A percentile compares a stretch with the other conserved stretches of the same genome.
Conservation (phyloP, 257 asterid genomes). For the Coffea eugenioides region DNA sequence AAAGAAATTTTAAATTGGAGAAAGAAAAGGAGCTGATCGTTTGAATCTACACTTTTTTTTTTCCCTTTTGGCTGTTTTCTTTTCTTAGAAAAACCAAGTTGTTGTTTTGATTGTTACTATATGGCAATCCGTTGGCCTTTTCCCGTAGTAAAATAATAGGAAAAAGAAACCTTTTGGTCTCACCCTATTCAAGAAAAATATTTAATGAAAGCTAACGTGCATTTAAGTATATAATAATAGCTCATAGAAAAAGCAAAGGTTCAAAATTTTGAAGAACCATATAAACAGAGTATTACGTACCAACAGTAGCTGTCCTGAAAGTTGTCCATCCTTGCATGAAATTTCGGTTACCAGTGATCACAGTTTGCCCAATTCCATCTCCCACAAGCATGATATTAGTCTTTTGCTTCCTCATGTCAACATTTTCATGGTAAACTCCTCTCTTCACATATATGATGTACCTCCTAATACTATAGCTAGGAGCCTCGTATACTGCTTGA, state of each 20-base stretch:
- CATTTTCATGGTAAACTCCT: slow-evolving; percentile 77
- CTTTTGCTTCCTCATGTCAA: slow-evolving; percentile 89
- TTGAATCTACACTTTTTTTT: too few relatives aligned
- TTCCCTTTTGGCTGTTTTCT: not conserved
- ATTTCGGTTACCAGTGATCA: slow-evolving; percentile 66
- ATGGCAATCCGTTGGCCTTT: too few relatives aligned
- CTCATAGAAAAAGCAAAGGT: too few relatives aligned
- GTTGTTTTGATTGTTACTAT: not conserved
- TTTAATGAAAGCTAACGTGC: too few relatives aligned
- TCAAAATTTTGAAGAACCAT: too few relatives aligned
- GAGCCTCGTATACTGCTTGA: slow-evolving; percentile 70
- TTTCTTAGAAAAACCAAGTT: not conserved
- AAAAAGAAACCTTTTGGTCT: too few relatives aligned
- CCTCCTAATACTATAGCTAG: slow-evolving; percentile 68
- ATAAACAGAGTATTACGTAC: slow-evolving; percentile 27
- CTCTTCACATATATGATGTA: slow-evolving; percentile 79
- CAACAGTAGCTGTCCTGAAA: slow-evolving; percentile 84
- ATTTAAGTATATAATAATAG: too few relatives aligned
- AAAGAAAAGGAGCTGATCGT: too few relatives aligned
- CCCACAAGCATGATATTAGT: slow-evolving; percentile 86
- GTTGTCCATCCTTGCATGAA: slow-evolving; percentile 99
- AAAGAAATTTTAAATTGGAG: not conserved
- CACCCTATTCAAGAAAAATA: too few relatives aligned
- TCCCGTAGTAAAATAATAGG: too few relatives aligned
- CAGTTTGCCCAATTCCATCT: slow-evolving; percentile 82